These are phyloP conservation scores for Pholiota conissans DNA, from an alignment of 768 basidiomycete genomes.

Conservation along the genomic window DNA sequence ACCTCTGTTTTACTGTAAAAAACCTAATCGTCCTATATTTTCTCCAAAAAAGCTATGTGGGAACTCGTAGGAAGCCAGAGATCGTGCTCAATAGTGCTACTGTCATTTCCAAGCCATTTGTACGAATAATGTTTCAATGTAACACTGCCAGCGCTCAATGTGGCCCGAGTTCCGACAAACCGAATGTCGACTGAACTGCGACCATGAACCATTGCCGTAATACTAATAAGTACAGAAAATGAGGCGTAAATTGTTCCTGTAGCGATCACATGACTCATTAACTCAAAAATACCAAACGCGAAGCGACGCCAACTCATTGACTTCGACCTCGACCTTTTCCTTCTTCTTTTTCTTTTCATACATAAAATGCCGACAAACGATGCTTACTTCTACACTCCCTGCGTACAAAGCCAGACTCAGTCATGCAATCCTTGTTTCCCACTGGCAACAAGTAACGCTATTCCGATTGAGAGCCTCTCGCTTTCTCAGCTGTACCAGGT, in stretches of 20 bases:
- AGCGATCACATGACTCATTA: neutral
- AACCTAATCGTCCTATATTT: too few species aligned
- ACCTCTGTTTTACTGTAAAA: too few species aligned
- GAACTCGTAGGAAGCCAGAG: too few species aligned
- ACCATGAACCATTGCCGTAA: too few species aligned
- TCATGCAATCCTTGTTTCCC: neutral
- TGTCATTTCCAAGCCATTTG: too few species aligned
- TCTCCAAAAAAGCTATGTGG: too few species aligned
- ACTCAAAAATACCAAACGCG: neutral
- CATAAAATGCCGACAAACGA: neutral
- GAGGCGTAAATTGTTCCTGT: neutral
- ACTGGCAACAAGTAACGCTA: neutral
- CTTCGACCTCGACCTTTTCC: neutral
- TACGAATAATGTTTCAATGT: too few species aligned
- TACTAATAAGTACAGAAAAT: too few species aligned
- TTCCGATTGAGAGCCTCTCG: neutral
- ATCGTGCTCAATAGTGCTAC: too few species aligned
- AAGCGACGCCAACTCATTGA: neutral
- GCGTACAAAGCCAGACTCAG: neutral
- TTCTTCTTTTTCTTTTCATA: neutral
- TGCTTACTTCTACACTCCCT: neutral
- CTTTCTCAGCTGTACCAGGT: neutral
- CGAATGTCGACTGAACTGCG: too few species aligned
- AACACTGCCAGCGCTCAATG: too few species aligned
- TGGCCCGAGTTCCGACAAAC: too few species aligned